Evolutionary conservation across 768 basidiomycete genomes (phyloP), one percentile per base, ranked within the genome.

Genomic region (Rhodotorula diobovata): DNA sequence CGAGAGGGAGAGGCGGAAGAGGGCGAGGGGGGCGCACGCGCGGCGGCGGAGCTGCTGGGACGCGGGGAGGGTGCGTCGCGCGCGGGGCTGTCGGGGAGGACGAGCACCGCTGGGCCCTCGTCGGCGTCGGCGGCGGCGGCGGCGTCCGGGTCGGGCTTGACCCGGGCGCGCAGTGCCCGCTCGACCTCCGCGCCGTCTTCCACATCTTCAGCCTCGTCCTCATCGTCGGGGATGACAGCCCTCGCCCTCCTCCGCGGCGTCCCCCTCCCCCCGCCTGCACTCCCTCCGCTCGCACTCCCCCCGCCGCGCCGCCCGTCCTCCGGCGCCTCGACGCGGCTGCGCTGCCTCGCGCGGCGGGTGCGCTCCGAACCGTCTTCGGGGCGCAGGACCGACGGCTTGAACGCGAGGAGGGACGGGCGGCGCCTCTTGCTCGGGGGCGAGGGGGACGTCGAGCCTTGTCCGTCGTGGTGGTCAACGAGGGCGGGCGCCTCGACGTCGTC

Each of bases 111-210:
- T 43, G 43, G 46, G 34, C 48, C n/a, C 46, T 12, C 23, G 46
- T 9, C 12, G 53, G 21, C 53, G 34, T 37, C 20, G 35, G 37
- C 4, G 23, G 35, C 34, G 35, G 34, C 6, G 10, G 55, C 55
- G 21, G n/a, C 35, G 14, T 48, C 64, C 12, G 43, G 45, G 7
- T 57, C 64, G 18, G n/a, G 45, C 39, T 66, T 66, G 48, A 66
- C 35, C 15, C 37, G 34, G 37, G 4, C n/a, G 11, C 12, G 11
- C 3, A 35, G 55, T 14, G 53, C 15, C 28, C 18, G 10, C n/a
- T 4, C 25, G 32, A 1, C 32, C n/a, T 28, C 32, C 10, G 4
- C 25, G 32, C 16, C 53, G 32, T 28, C 32, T 6, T 50, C 2
- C 7, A 1, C 34, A 0, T 18, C n/a, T 6, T 34, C 48, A 12